Evolutionary conservation across 2,329 filamentous ascomycete genomes (phyloP), one percentile per base, ranked within the genome.

Genomic region (Calonectria multiphialidica): DNA sequence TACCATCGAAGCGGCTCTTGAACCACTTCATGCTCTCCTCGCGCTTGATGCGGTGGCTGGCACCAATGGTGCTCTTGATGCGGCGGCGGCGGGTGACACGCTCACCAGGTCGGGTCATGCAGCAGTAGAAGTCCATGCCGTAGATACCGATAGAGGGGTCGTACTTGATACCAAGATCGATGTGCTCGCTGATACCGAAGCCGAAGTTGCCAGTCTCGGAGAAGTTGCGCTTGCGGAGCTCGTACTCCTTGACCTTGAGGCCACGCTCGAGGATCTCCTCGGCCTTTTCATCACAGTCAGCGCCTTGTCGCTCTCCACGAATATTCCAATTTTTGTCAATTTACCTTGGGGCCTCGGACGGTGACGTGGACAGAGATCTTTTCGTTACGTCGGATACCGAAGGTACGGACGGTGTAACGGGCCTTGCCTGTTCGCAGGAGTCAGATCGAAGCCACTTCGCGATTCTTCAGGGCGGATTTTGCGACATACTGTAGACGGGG

Each of bases 201-300:
- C 97, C 97, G 87, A 99, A 99, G 94, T 98, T 98, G 87, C 97
- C 97, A 80, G 96, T 98, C 93, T 98, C 95, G 86, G 93, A 96
- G 94, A 99, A 99, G 95, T 99, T 99, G 89, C 94, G 94, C 93
- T 97, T 98, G 90, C 95, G 94, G 84, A 99, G 92, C 89, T 99
- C 97, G 91, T 99, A 99, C 90, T 99, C 97, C 95, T 99, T 99
- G 93, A 99, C 97, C 94, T 99, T 99, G 87, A 99, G 94, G 87
- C 97, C 97, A 92, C 97, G 96, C 95, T 99, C 97, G 86, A 99
- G 94, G 85, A 99, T 99, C 90, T 99, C 97, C 93, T 99, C 97
- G 77, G 97, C 97, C 94, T 91, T 68, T 25, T 18, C 13, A 30
- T 62, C 18, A 12, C 25, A 74, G 76, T 84, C 79, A 83, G 79